Conservation (phyloP, 495 filamentous ascomycete genomes). For the Massariosphaeria phaeospora region DNA sequence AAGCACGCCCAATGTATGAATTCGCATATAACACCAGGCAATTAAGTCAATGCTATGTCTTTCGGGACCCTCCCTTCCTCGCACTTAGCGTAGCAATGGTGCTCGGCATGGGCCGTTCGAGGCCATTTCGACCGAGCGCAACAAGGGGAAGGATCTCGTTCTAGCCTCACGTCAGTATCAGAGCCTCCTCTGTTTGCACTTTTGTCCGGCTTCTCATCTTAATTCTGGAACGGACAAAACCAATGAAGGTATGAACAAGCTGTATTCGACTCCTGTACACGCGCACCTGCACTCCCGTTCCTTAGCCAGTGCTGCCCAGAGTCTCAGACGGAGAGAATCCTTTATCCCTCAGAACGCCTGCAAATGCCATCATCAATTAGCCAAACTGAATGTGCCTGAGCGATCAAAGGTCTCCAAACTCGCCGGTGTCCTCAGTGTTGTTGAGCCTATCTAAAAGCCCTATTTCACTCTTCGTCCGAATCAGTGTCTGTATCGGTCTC, state of each 20-base stretch:
- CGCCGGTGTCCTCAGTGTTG: neutral
- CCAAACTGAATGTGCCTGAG: neutral
- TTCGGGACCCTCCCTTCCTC: neutral
- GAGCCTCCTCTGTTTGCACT: neutral
- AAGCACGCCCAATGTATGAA: neutral
- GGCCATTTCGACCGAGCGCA: neutral
- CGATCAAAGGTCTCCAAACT: neutral
- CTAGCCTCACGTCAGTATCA: constrained; percentile 7
- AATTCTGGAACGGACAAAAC: neutral
- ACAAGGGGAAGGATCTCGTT: neutral
- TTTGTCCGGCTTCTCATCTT: neutral
- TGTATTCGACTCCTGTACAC: constrained; percentile 11
- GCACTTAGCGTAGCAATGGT: neutral
- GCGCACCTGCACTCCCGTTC: neutral
- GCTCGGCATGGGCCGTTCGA: neutral
- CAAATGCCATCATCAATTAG: constrained; percentile 11
- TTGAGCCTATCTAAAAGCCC: too few relatives aligned
- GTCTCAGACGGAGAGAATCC: too few relatives aligned
- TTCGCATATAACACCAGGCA: constrained; percentile 11
- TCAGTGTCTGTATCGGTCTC: constrained; percentile 82
- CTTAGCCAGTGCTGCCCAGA: neutral
- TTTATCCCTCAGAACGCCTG: constrained; percentile 15
- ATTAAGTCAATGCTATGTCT: constrained; percentile 1
- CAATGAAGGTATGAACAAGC: neutral
- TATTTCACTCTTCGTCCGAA: constrained; percentile 39